Conservation (phyloP, 148 eudicot genomes). For the Agrostemma githago region DNA sequence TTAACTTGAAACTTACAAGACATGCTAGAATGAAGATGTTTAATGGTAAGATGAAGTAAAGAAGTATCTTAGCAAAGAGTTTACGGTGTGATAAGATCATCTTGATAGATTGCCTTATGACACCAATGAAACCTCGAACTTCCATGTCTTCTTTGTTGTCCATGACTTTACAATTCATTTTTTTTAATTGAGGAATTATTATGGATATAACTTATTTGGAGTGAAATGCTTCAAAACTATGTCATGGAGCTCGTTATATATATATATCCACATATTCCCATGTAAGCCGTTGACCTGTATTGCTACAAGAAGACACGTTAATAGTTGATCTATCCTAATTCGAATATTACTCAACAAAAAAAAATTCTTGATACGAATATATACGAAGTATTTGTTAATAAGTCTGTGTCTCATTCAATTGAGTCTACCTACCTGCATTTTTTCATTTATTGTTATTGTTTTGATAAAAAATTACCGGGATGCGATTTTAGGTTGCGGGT, state of each 20-base stretch:
- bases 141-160: constrained; percentile 35
- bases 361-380: no score
- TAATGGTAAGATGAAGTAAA: constrained; percentile 29
- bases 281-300: no score
- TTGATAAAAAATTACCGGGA: no score
- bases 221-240: neutral
- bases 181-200: neutral
- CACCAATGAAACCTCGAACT: constrained; percentile 33
- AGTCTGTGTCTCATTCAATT: no score
- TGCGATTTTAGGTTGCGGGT: no score
- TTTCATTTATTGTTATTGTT: no score
- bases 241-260: neutral
- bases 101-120: constrained; percentile 31
- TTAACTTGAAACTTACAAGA: constrained; percentile 14
- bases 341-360: no score
- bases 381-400: no score
- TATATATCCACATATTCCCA: neutral
- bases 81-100: constrained; percentile 24
- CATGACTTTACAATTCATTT: constrained; percentile 14
- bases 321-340: no score
- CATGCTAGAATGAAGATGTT: constrained; percentile 19
- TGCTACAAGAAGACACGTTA: no score
- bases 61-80: constrained; percentile 32
- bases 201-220: neutral
- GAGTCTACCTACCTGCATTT: no score